Conservation (phyloP, 352 stramenopile genomes). For the Poterioochromonas sp. region DNA sequence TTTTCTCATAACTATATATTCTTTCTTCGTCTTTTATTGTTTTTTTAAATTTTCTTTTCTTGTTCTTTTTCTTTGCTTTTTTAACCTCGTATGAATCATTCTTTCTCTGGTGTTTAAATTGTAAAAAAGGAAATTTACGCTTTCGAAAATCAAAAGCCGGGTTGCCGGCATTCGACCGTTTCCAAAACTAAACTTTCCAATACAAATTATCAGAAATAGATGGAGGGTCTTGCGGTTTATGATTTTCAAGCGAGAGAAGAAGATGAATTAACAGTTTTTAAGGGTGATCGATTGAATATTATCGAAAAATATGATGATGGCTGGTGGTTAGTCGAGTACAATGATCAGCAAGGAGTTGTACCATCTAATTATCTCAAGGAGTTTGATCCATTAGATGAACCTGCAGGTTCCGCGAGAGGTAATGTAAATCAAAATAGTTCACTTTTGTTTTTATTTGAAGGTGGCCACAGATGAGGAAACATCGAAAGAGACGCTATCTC, state of each 20-base stretch:
- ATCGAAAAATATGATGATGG: slow-evolving; percentile 22
- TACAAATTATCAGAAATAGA: neutral
- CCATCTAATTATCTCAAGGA: slow-evolving; percentile 19
- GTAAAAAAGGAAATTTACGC: too few relatives aligned
- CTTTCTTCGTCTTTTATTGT: too few relatives aligned
- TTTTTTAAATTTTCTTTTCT: too few relatives aligned
- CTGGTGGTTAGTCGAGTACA: slow-evolving; percentile 7
- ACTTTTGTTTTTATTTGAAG: neutral
- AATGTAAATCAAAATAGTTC: neutral
- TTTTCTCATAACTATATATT: too few relatives aligned
- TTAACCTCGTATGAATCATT: too few relatives aligned
- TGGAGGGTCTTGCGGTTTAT: neutral
- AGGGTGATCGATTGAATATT: neutral
- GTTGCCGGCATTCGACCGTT: too few relatives aligned
- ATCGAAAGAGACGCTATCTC: neutral
- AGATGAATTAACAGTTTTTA: slow-evolving; percentile 20
- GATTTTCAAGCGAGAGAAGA: slow-evolving; percentile 7
- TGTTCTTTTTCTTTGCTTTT: too few relatives aligned
- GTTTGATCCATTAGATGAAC: neutral
- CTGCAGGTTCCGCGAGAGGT: neutral
- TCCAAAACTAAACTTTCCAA: too few relatives aligned
- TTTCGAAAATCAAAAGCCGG: too few relatives aligned
- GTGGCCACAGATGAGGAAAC: neutral
- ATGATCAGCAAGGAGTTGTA: slow-evolving; percentile 11
- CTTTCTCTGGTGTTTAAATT: too few relatives aligned